phyloP scores from a whole-genome alignment of 495 filamentous ascomycete genomes.

The Aspergillus sparsus region DNA sequence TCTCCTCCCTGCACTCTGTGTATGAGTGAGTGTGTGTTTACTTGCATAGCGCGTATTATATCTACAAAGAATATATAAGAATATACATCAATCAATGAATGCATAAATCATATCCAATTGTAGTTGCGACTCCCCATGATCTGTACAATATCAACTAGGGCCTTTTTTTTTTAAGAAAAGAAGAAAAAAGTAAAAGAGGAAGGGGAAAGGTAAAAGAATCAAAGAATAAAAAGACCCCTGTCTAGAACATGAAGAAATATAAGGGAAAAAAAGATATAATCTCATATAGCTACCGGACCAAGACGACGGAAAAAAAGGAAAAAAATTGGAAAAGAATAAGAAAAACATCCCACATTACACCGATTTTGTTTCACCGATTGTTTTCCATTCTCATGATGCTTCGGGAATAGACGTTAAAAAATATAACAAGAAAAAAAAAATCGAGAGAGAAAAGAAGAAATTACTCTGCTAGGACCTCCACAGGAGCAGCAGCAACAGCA shows the following conservation, averaged over 20 bases:
- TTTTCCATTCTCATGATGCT: slow-evolving; percentile 8
- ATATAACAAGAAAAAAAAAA: slow-evolving; percentile 8
- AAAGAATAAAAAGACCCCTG: slow-evolving; percentile 5
- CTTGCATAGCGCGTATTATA: too few species aligned
- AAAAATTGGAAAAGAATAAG: slow-evolving; percentile 14
- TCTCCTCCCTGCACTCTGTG: too few species aligned
- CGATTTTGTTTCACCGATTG: background rate
- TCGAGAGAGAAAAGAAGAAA: slow-evolving; percentile 27
- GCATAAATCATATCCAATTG: too few species aligned
- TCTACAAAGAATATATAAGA: too few species aligned
- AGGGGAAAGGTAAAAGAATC: slow-evolving; percentile 21
- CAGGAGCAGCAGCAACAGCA: slow-evolving; percentile 6
- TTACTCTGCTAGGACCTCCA: slow-evolving; percentile 16
- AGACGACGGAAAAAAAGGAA: slow-evolving; percentile 14
- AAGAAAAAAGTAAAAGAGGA: slow-evolving; percentile 1
- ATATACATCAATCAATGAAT: too few species aligned
- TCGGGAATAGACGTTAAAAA: slow-evolving; percentile 7
- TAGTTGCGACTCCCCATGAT: too few species aligned
- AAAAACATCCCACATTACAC: slow-evolving; percentile 8
- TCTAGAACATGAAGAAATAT: slow-evolving; percentile 21
- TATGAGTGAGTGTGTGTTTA: too few species aligned
- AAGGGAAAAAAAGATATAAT: slow-evolving; percentile 2
- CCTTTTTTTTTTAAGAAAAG: background rate
- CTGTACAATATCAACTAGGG: too few species aligned
- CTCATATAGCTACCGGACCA: slow-evolving; percentile 10